Conservation (phyloP, 2,329 filamentous ascomycete genomes). For the Monosporascus sp. region DNA sequence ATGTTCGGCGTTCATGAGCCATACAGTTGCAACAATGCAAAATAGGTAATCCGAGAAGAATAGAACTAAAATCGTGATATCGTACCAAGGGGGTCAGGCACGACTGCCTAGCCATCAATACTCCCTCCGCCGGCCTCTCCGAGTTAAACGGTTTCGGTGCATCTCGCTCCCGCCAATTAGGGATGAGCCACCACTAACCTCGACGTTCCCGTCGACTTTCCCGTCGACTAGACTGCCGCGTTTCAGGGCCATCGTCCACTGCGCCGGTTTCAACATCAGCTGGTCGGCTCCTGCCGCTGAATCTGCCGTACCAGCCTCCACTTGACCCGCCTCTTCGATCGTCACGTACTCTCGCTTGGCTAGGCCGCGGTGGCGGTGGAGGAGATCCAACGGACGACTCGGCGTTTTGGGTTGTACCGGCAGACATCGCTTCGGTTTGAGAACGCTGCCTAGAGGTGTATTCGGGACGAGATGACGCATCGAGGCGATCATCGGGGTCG, state of each 20-base stretch:
- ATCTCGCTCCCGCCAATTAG: too few relatives aligned
- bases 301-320: slow-evolving; percentile 22
- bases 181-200: background rate
- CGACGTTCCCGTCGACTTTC: slow-evolving; percentile 2
- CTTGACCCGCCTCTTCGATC: slow-evolving; percentile 13
- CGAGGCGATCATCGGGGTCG: slow-evolving; percentile 40
- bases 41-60: too few relatives aligned
- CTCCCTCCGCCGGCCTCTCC: background rate
- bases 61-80: background rate
- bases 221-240: slow-evolving; percentile 10
- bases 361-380: slow-evolving; percentile 12
- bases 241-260: slow-evolving; percentile 6
- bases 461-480: slow-evolving; percentile 1
- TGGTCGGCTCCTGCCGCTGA: slow-evolving; percentile 24
- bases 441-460: slow-evolving; percentile 8
- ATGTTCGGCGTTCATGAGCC: too few relatives aligned
- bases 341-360: slow-evolving; percentile 18
- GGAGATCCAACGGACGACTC: slow-evolving; percentile 9
- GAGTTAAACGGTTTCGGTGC: background rate
- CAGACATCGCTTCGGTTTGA: slow-evolving; percentile 5
- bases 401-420: slow-evolving; percentile 3
- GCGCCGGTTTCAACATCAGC: slow-evolving; percentile 22
- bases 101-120: background rate
- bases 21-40: too few relatives aligned
- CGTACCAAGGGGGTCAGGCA: background rate